Conservation (phyloP, 2,329 filamentous ascomycete genomes). For the Mycosphaerella arachidis region DNA sequence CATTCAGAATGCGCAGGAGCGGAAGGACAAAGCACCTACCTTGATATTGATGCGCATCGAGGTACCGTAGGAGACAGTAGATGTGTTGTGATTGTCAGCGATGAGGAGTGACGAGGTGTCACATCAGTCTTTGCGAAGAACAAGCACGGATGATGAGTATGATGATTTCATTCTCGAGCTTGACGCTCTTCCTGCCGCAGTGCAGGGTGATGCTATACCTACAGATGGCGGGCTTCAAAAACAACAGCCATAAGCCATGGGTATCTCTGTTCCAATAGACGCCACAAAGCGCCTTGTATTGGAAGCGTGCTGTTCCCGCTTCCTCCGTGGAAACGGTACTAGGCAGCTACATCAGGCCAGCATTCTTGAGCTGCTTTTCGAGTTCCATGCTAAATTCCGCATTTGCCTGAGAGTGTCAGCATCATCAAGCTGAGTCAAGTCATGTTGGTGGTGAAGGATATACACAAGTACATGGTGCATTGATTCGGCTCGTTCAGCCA, state of each 20-base stretch:
- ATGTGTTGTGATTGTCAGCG: not conserved
- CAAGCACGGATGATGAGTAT: constrained; percentile 15
- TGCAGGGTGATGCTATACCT: constrained; percentile 28
- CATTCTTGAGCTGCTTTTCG: constrained; percentile 28
- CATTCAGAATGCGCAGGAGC: not conserved
- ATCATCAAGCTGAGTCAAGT: constrained; percentile 10
- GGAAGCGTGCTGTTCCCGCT: constrained; percentile 30
- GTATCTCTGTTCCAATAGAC: constrained; percentile 25
- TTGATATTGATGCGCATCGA: not conserved
- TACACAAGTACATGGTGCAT: constrained; percentile 11
- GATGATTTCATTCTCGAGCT: constrained; percentile 27
- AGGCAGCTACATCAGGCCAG: constrained; percentile 27
- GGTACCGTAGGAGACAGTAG: not conserved
- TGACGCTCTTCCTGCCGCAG: constrained; percentile 24
- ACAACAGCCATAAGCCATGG: constrained; percentile 27
- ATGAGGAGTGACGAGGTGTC: not conserved
- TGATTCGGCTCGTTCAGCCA: constrained; percentile 38
- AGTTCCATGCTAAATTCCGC: constrained; percentile 24
- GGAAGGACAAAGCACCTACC: constrained; percentile 8
- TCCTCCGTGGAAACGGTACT: constrained; percentile 25
- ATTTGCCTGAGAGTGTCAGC: constrained; percentile 18
- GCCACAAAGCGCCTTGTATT: constrained; percentile 29
- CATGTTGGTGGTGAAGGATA: constrained; percentile 5
- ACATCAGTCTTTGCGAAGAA: constrained; percentile 15
- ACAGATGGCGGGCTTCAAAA: constrained; percentile 27